Conservation (phyloP, 1,284 basidiomycete species). For the Phellinidium pouzarii region DNA sequence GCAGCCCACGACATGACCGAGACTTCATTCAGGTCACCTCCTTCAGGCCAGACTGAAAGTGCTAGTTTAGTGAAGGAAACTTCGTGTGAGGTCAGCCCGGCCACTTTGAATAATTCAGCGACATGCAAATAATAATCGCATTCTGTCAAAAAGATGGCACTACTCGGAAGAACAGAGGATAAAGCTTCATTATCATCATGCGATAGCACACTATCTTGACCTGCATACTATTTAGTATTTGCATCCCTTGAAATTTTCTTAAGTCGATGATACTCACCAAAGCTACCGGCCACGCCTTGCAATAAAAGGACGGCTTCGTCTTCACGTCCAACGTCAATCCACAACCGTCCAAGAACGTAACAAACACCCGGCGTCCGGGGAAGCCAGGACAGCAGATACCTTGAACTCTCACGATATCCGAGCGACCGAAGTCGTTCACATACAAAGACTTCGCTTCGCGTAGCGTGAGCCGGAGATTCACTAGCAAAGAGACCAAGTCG, state of each 20-base stretch:
- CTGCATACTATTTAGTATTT: slow-evolving; percentile 30
- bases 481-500: slow-evolving; percentile 58
- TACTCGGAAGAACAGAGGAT: slow-evolving; percentile 52
- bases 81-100: slow-evolving; percentile 51
- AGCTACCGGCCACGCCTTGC: slow-evolving; percentile 69
- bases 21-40: slow-evolving; percentile 52
- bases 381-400: slow-evolving; percentile 65
- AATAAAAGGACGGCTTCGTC: slow-evolving; percentile 71
- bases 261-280: slow-evolving; percentile 48
- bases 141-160: slow-evolving; percentile 49
- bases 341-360: slow-evolving; percentile 68
- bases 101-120: slow-evolving; percentile 64
- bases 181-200: slow-evolving; percentile 61
- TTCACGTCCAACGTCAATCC: slow-evolving; percentile 60
- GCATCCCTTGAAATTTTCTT: slow-evolving; percentile 3
- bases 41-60: slow-evolving; percentile 55
- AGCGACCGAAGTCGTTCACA: slow-evolving; percentile 62
- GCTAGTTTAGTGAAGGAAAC: slow-evolving; percentile 73
- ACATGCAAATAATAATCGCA: slow-evolving; percentile 75
- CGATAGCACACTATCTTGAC: slow-evolving; percentile 44
- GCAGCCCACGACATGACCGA: slow-evolving; percentile 47
- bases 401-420: slow-evolving; percentile 56
- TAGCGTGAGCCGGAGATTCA: slow-evolving; percentile 55
- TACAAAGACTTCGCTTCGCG: slow-evolving; percentile 62
- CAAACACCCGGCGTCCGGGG: slow-evolving; percentile 69